Conservation (phyloP, 2,329 filamentous ascomycete genomes). For the Trichophyton verrucosum region DNA sequence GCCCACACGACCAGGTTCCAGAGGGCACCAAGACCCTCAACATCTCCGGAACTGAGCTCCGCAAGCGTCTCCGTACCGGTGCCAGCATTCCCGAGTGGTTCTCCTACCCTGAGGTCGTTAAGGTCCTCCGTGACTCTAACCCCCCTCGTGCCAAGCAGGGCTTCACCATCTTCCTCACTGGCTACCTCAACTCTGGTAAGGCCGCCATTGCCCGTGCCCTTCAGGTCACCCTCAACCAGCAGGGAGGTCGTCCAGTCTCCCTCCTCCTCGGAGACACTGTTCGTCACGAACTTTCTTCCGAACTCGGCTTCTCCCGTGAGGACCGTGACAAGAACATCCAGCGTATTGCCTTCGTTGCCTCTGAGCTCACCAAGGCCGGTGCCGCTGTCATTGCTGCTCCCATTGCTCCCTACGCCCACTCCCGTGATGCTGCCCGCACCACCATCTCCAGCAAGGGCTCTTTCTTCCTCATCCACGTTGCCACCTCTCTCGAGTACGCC, state of each 20-base stretch:
- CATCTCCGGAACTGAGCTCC: slow-evolving; percentile 82
- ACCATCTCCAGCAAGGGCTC: slow-evolving; percentile 70
- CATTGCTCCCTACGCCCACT: slow-evolving; percentile 81
- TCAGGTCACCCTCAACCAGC: slow-evolving; percentile 95
- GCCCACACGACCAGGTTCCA: slow-evolving; percentile 78
- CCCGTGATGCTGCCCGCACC: slow-evolving; percentile 65
- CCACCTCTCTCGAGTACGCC: slow-evolving; percentile 79
- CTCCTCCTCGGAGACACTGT: slow-evolving; percentile 93
- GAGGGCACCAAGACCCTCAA: slow-evolving; percentile 73
- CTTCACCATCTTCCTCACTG: slow-evolving; percentile 96
- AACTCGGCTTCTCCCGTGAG: slow-evolving; percentile 86
- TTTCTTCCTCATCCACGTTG: slow-evolving; percentile 93
- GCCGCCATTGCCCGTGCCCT: slow-evolving; percentile 90
- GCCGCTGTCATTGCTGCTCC: slow-evolving; percentile 92
- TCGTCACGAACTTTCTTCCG: slow-evolving; percentile 79
- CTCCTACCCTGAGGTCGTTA: slow-evolving; percentile 97
- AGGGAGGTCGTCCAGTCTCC: slow-evolving; percentile 86
- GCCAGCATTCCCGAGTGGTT: slow-evolving; percentile 98
- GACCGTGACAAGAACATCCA: slow-evolving; percentile 92
- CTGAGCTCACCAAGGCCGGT: slow-evolving; percentile 83
- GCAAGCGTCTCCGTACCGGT: slow-evolving; percentile 76
- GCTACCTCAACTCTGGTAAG: slow-evolving; percentile 94
- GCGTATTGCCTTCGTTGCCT: slow-evolving; percentile 91
- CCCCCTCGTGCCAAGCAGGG: slow-evolving; percentile 82
- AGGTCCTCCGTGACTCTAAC: slow-evolving; percentile 90